Evolutionary conservation across 148 eudicot species (phyloP).

Genomic region (Rhododendron williamsianum): DNA sequence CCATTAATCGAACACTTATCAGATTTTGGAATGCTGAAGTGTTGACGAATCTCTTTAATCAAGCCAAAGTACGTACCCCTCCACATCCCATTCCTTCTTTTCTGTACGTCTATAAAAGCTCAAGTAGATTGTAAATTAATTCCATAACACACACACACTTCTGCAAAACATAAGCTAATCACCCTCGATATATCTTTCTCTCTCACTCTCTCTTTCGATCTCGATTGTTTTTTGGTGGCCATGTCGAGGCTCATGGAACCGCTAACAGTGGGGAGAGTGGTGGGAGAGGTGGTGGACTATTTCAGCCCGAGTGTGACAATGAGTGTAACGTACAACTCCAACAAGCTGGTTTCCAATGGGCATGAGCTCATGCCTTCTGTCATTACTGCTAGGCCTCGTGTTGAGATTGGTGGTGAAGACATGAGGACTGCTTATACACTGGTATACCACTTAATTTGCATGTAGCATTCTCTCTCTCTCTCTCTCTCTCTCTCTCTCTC

Average conservation of each 20-base stretch:
- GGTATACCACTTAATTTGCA: conserved; percentile 21
- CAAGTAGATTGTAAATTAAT: background rate
- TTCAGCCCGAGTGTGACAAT: conserved; percentile 69
- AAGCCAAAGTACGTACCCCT: background rate
- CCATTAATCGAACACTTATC: background rate
- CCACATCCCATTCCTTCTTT: background rate
- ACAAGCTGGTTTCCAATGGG: conserved; percentile 68
- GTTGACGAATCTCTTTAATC: background rate
- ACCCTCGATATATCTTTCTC: background rate
- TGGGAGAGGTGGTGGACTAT: conserved; percentile 82
- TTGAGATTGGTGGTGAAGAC: conserved; percentile 86
- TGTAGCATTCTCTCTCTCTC: background rate
- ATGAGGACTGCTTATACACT: conserved; percentile 75
- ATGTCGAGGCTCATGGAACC: conserved; percentile 74
- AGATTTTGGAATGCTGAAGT: background rate
- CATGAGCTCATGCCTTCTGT: conserved; percentile 70
- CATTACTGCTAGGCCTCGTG: conserved; percentile 27
- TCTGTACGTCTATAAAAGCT: conserved; percentile 11
- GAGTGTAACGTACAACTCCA: conserved; percentile 58
- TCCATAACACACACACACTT: background rate
- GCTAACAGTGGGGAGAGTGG: conserved; percentile 58
- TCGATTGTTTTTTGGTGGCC: background rate
- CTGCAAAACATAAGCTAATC: background rate
- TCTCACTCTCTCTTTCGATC: background rate
- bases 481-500: background rate